Conservation (phyloP, 371 early-diverging fungal genomes). For the Apophysomyces ossiformis region DNA sequence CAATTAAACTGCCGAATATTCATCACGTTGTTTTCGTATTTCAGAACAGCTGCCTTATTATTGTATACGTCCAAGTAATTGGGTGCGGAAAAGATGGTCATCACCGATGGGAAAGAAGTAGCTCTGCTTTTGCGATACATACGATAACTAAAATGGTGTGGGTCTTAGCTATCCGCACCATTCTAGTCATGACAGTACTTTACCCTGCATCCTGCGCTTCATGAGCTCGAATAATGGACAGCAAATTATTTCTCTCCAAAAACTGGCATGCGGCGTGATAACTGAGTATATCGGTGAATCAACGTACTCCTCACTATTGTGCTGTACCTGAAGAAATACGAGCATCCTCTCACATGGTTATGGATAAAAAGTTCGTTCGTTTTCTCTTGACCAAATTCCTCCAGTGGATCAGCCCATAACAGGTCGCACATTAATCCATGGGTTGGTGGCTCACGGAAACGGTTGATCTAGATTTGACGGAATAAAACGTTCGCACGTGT, state of each 20-base stretch:
- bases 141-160: slow-evolving; percentile 59
- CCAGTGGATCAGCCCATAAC: slow-evolving; percentile 98
- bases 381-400: slow-evolving; percentile 93
- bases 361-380: slow-evolving; percentile 82
- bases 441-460: slow-evolving; percentile 96
- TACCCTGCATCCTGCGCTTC: slow-evolving; percentile 97
- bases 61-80: slow-evolving; percentile 98
- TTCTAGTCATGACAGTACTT: neutral
- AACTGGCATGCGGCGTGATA: slow-evolving; percentile 92
- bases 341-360: slow-evolving; percentile 94
- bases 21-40: slow-evolving; percentile 97
- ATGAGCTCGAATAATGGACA: slow-evolving; percentile 96
- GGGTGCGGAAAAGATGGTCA: slow-evolving; percentile 98
- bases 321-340: slow-evolving; percentile 83
- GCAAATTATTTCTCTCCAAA: slow-evolving; percentile 89
- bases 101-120: slow-evolving; percentile 94
- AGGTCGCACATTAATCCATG: slow-evolving; percentile 97
- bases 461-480: slow-evolving; percentile 67
- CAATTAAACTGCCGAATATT: slow-evolving; percentile 91
- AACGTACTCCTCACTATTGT: neutral
- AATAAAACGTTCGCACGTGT: slow-evolving; percentile 1
- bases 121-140: slow-evolving; percentile 94
- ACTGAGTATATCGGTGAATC: slow-evolving; percentile 43
- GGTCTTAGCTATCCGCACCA: slow-evolving; percentile 18
- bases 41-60: slow-evolving; percentile 96